phyloP scores from a whole-genome alignment of 495 filamentous ascomycete genomes.

The Friedmanniomyces simplex region DNA sequence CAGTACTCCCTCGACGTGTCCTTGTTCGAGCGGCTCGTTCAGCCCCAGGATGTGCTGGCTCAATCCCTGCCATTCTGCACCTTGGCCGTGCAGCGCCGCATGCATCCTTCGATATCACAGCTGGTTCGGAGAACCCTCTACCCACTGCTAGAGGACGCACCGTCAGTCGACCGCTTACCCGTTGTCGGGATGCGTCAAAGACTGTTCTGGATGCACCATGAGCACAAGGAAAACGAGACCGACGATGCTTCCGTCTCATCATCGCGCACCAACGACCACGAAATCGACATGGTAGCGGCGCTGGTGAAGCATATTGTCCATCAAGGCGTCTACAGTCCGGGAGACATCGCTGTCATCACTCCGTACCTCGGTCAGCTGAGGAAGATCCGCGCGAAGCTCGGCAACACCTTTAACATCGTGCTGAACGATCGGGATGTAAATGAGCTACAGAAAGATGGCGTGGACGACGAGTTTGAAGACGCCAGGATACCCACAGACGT shows the following conservation, averaged over 20 bases:
- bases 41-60: constrained; percentile 28
- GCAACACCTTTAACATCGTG: constrained; percentile 46
- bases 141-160: constrained; percentile 49
- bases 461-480: constrained; percentile 13
- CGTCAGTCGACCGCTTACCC: constrained; percentile 46
- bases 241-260: constrained; percentile 33
- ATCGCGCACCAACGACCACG: constrained; percentile 57
- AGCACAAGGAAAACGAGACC: constrained; percentile 39
- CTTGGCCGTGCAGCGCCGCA: constrained; percentile 58
- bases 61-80: constrained; percentile 43
- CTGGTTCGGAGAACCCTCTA: constrained; percentile 55
- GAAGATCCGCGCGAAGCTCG: constrained; percentile 44
- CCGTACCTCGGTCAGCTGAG: constrained; percentile 68
- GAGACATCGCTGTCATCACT: constrained; percentile 71
- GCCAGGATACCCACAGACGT: too few relatives aligned
- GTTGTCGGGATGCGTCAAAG: constrained; percentile 55
- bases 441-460: constrained; percentile 42
- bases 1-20: constrained; percentile 55
- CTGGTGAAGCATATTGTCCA: constrained; percentile 63
- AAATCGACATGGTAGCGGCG: constrained; percentile 54
- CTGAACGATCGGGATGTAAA: constrained; percentile 58
- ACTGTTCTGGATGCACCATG: constrained; percentile 68
- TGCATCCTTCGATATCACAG: constrained; percentile 60
- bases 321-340: constrained; percentile 52
- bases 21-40: constrained; percentile 59